These are phyloP conservation scores for Boletus rufocinnamomeus DNA, from an alignment of 768 basidiomycete genomes.

Conservation along the genomic window DNA sequence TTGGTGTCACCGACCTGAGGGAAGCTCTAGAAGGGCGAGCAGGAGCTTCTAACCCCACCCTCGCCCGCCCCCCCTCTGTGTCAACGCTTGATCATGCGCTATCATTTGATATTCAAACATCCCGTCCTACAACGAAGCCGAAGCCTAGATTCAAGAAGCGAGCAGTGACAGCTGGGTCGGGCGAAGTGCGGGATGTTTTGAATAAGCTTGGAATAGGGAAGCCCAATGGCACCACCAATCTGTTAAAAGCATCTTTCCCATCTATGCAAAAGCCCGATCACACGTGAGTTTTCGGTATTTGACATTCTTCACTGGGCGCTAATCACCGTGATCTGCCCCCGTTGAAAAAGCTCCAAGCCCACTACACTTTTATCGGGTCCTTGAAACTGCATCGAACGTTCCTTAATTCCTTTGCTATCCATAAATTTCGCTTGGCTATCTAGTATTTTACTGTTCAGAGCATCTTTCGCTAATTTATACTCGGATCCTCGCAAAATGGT, in stretches of 20 bases:
- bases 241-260: constrained; percentile 75
- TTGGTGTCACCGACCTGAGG: constrained; percentile 85
- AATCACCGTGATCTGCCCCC: constrained; percentile 6
- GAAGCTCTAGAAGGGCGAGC: constrained; percentile 87
- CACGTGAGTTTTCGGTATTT: constrained; percentile 33
- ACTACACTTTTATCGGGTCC: constrained; percentile 16
- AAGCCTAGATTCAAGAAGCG: constrained; percentile 60
- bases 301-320: constrained; percentile 1
- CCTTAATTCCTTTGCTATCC: constrained; percentile 8
- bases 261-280: constrained; percentile 48
- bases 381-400: constrained; percentile 16
- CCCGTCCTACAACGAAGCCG: constrained; percentile 49
- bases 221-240: constrained; percentile 54
- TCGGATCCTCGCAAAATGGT: constrained; percentile 19
- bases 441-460: constrained; percentile 12
- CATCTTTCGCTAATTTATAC: constrained; percentile 27
- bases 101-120: constrained; percentile 44
- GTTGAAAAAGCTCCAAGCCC: constrained; percentile 18
- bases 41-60: constrained; percentile 77
- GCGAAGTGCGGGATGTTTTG: constrained; percentile 79
- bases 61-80: constrained; percentile 68
- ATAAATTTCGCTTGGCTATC: constrained; percentile 4
- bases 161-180: constrained; percentile 50
- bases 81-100: constrained; percentile 75
- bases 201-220: constrained; percentile 84